Base-by-base conservation (phyloP, 2,329 filamentous ascomycete genomes). In the Aureobasidium sp. region DNA sequence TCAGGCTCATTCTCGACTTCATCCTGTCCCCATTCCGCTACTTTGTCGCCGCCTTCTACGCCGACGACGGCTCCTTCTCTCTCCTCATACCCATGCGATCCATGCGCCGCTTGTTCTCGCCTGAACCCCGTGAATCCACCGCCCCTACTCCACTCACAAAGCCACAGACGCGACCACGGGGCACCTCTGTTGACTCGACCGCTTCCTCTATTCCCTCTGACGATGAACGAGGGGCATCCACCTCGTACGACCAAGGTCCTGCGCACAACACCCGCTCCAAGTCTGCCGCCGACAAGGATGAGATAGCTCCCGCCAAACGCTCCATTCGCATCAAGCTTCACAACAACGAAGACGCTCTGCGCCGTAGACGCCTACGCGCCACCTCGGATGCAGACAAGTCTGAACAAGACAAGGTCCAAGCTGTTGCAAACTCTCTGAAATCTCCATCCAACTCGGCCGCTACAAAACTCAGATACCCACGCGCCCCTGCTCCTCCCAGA, bases 271-370 rank as follows among this genome's bases (percentile, higher is more conserved):
- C 79, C 47, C 81, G 87, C 57, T 86, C 87, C 25, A 87, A 84
- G 70, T 86, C 86, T 50, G 71, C 67, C 11, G 66, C 71, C 21
- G 61, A 62, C 45, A 60, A 54, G 47, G 65, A 67, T 19, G 88
- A 91, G 65, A 81, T 81, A 63, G 79, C 81, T 17, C 86, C 87
- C 4, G 78, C 83, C 7, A 84, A 89, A 68, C 83, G 90, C 60
- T 95, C 91, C 1, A 96, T 96, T 65, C 84, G 91, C 40, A 96
- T 97, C 68, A 95, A 94, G 74, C 79, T 96, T 10, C 86, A 93
- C 72, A 89, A 86, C 64, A 55, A 57, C 40, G 89, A 96, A 67
- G 89, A 91, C 61, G 82, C 84, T 42, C 76, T 88, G 60, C 76
- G 19, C 57, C 61, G 17, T 8, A 60, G 53, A 40, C 57, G 42